These are phyloP conservation scores for Fusarium lateritium DNA, from an alignment of 2,329 filamentous ascomycete genomes.

Conservation along the genomic window DNA sequence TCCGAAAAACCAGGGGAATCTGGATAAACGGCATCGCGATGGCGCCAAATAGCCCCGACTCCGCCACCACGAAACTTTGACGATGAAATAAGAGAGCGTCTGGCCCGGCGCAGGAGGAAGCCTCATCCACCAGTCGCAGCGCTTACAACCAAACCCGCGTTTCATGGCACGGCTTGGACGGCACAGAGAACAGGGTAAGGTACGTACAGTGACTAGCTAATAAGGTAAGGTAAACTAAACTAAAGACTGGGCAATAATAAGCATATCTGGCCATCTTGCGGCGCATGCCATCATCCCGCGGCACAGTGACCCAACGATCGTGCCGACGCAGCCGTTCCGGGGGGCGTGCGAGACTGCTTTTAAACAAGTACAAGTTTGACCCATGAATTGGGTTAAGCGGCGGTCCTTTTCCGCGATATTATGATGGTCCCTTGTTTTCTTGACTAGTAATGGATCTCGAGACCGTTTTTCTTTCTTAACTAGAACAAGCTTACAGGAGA, in stretches of 20 bases:
- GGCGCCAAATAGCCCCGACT: constrained; percentile 44
- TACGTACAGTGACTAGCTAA: background rate
- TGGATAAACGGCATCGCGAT: constrained; percentile 50
- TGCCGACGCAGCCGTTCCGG: constrained; percentile 50
- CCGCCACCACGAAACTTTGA: constrained; percentile 35
- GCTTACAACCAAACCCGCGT: constrained; percentile 23
- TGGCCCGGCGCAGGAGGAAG: background rate
- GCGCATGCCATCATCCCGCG: constrained; percentile 49
- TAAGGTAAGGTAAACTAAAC: constrained; percentile 16
- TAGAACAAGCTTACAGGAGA: too few relatives aligned
- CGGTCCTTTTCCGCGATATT: constrained; percentile 32
- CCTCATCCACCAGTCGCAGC: constrained; percentile 23
- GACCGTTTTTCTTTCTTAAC: too few relatives aligned
- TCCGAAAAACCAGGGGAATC: constrained; percentile 41
- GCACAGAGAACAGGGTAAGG: constrained; percentile 19
- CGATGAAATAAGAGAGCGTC: constrained; percentile 14
- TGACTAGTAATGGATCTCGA: too few relatives aligned
- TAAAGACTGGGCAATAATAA: constrained; percentile 42
- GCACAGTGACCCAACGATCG: constrained; percentile 45
- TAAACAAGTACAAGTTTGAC: background rate
- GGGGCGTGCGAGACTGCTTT: constrained; percentile 24
- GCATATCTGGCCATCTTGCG: constrained; percentile 50
- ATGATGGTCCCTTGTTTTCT: background rate
- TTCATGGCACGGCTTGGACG: constrained; percentile 40
- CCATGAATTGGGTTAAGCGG: constrained; percentile 10